These are phyloP conservation scores for Sporothrix protearum DNA, from an alignment of 2,329 filamentous ascomycete species.

Conservation along the genomic window DNA sequence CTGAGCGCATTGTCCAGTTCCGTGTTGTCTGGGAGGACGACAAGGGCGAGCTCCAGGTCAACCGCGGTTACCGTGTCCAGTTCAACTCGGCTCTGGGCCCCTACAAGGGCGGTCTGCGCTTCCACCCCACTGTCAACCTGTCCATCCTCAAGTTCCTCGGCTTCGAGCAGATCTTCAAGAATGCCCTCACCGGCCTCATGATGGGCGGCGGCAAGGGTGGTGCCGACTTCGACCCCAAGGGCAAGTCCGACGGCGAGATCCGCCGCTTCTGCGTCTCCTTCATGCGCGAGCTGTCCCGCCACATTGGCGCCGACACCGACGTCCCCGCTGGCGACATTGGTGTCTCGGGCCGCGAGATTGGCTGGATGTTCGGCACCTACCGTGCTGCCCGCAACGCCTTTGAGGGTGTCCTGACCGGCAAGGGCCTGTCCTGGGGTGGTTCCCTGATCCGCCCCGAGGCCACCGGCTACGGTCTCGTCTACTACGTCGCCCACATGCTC, in stretches of 20 bases:
- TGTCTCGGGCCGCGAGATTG: conserved; percentile 86
- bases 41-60: conserved; percentile 81
- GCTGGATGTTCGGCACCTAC: conserved; percentile 93
- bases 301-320: conserved; percentile 94
- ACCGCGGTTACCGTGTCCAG: conserved; percentile 93
- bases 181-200: conserved; percentile 90
- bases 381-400: conserved; percentile 82
- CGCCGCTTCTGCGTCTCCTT: conserved; percentile 94
- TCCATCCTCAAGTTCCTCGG: conserved; percentile 92
- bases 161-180: conserved; percentile 99
- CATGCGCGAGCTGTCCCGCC: conserved; percentile 92
- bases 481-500: conserved; percentile 97
- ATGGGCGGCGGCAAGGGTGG: conserved; percentile 99
- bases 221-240: conserved; percentile 98
- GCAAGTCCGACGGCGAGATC: conserved; percentile 96
- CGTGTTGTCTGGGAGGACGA: conserved; percentile 96
- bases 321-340: conserved; percentile 97
- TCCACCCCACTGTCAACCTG: conserved; percentile 85
- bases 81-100: conserved; percentile 97
- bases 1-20: conserved; percentile 96
- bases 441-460: conserved; percentile 90
- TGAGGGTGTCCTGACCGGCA: conserved; percentile 95
- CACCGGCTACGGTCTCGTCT: conserved; percentile 93
- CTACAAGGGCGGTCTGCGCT: conserved; percentile 95
- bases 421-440: conserved; percentile 90